Evolutionary conservation across 305 asterid genomes (phyloP), one percentile per base, ranked within the genome.

Genomic region (Solanum aculeatissimum): DNA sequence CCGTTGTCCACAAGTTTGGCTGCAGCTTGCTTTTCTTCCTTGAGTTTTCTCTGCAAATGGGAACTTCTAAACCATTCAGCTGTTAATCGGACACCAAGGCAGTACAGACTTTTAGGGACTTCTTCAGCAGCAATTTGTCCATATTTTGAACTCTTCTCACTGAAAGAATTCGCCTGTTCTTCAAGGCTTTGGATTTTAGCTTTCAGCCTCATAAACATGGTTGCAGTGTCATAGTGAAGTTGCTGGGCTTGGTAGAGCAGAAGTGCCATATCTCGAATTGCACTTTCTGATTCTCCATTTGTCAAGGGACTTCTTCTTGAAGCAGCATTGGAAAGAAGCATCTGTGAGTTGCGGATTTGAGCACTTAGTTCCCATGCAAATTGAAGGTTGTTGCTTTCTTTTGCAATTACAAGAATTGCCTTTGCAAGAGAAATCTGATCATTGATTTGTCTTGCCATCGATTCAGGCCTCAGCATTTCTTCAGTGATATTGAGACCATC

Each of bases 351-450:
- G 14, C 94, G 94, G 82, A 95, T 93, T 86, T 92, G 97, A 68
- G 93, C 97, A 89, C 98, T 94, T 70, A 95, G 92, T 63, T 95
- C 98, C 98, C 98, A 95, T 18, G 97, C 97, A 83, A 92, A 92
- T 86, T 93, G 97, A 54, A 91, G 95, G 86, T 95, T 93, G 85
- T 89, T 92, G 89, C 94, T 93, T 88, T 92, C 97, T 87, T 92
- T 92, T 40, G 97, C 95, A 83, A 95, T 93, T 72, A 90, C 96
- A 80, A 95, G 91, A 86, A 92, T 90, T 29, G 90, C 93, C 87
- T 95, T 91, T 1, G 98, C 97, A 51, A 95, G 92, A 84, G 98
- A 93, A 38, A 95, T 92, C 90, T 93, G 98, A 84, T 95, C 97
- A 55, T 92, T 93, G 53, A 95, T 91, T 87, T 95, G 98, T 86